Conservation (phyloP, 2,329 filamentous ascomycete species). For the Venturia aucupariae region DNA sequence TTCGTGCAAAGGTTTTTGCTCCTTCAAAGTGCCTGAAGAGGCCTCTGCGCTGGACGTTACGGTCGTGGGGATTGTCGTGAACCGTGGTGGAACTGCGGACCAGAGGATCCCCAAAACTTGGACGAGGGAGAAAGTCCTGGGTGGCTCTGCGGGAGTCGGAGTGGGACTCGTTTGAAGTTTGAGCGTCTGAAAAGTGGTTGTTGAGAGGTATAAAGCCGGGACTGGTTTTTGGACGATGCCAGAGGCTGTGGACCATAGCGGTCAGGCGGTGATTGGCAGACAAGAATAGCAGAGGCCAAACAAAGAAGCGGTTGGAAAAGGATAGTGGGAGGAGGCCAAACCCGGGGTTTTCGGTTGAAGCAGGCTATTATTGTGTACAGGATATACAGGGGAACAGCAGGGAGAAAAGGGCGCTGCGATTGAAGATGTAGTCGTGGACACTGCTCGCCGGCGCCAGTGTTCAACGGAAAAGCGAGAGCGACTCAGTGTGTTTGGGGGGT, state of each 20-base stretch:
- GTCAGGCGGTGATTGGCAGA: not conserved
- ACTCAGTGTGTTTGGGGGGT: not conserved
- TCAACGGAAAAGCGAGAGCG: not conserved
- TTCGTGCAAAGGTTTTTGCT: not conserved
- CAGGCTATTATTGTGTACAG: not conserved
- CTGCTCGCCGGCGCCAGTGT: not conserved
- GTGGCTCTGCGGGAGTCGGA: slow-evolving; percentile 4
- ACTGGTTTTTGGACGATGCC: slow-evolving; percentile 3
- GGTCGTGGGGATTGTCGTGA: slow-evolving; percentile 3
- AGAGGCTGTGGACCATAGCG: slow-evolving; percentile 8
- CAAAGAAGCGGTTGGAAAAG: not conserved
- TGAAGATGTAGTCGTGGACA: not conserved
- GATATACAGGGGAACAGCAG: not conserved
- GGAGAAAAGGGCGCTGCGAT: not conserved
- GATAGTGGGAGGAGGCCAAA: not conserved
- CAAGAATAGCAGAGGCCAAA: not conserved
- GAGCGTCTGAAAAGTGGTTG: slow-evolving; percentile 3
- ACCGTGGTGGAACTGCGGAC: not conserved
- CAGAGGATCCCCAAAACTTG: not conserved
- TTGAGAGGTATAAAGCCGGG: not conserved
- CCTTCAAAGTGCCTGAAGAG: not conserved
- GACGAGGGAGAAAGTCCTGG: not conserved
- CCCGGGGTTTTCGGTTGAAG: not conserved
- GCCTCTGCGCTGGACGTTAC: not conserved
- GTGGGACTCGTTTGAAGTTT: not conserved